Conservation (phyloP, 2,329 filamentous ascomycete genomes). For the Apiospora phragmitis region DNA sequence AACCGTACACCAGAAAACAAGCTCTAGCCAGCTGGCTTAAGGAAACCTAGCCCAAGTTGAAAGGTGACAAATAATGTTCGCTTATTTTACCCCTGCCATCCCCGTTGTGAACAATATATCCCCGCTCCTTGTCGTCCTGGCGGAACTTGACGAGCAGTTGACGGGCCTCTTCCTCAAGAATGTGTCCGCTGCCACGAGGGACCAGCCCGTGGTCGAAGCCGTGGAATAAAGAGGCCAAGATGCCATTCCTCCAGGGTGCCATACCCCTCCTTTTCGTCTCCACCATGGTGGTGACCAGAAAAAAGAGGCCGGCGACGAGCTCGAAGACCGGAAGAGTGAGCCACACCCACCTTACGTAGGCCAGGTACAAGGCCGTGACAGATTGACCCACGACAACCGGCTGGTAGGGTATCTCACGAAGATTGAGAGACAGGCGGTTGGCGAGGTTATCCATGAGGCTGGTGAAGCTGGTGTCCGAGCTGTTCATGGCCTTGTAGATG, state of each 20-base stretch:
- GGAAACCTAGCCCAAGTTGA: no score
- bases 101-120: background rate
- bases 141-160: background rate
- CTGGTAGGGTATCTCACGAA: background rate
- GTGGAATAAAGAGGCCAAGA: background rate
- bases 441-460: background rate
- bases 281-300: background rate
- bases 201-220: background rate
- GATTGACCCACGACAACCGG: background rate
- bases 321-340: background rate
- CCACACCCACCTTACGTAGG: background rate
- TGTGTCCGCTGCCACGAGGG: accelerated
- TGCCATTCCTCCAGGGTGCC: background rate
- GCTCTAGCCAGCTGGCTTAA: no score
- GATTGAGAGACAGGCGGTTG: background rate
- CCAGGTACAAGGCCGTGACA: background rate
- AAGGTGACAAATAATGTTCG: background rate
- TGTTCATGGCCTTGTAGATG: background rate
- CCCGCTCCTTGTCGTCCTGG: background rate
- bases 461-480: background rate
- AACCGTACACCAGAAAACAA: no score
- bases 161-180: background rate
- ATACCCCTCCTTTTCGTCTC: background rate
- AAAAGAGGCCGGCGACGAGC: background rate
- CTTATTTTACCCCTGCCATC: background rate